These are phyloP conservation scores for Tieghemiomyces parasiticus DNA, from an alignment of 192 early-diverging fungal species.

Conservation along the genomic window DNA sequence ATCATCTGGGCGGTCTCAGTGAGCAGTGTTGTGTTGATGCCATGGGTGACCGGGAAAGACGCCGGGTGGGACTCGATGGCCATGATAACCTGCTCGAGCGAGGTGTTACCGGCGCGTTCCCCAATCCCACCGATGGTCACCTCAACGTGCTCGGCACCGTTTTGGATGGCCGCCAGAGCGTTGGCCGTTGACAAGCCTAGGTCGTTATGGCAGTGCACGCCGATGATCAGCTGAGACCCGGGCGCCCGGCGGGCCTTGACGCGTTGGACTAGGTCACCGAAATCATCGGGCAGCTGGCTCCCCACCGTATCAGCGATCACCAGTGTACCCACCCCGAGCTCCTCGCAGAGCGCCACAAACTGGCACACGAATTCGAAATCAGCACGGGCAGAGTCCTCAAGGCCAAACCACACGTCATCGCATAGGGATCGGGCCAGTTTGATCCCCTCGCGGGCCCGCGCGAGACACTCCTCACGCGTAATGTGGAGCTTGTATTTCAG, in stretches of 20 bases:
- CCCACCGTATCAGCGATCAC: slow-evolving; percentile 98
- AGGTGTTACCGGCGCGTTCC: slow-evolving; percentile 94
- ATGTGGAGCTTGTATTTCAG: slow-evolving; percentile 89
- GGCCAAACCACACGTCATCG: slow-evolving; percentile 82
- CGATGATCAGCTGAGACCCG: slow-evolving; percentile 51
- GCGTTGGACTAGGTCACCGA: slow-evolving; percentile 73
- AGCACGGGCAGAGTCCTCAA: slow-evolving; percentile 84
- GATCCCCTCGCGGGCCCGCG: slow-evolving; percentile 65
- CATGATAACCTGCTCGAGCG: slow-evolving; percentile 94
- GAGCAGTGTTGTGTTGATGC: slow-evolving; percentile 76
- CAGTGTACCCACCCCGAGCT: slow-evolving; percentile 82
- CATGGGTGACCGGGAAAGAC: slow-evolving; percentile 75
- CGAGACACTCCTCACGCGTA: slow-evolving; percentile 67
- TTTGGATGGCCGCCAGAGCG: slow-evolving; percentile 73
- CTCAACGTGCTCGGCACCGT: slow-evolving; percentile 93
- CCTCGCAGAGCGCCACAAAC: slow-evolving; percentile 64
- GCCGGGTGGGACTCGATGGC: slow-evolving; percentile 80
- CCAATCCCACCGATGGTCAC: slow-evolving; percentile 97
- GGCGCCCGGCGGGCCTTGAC: slow-evolving; percentile 53
- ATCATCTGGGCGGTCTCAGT: slow-evolving; percentile 82
- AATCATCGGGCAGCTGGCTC: slow-evolving; percentile 82
- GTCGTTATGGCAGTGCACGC: slow-evolving; percentile 96
- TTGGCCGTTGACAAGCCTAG: slow-evolving; percentile 93
- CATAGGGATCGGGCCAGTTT: slow-evolving; percentile 60
- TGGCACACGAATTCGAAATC: slow-evolving; percentile 78